Evolutionary conservation across 2,329 filamentous ascomycete species (phyloP).

Genomic region (Colletotrichum chrysophilum): DNA sequence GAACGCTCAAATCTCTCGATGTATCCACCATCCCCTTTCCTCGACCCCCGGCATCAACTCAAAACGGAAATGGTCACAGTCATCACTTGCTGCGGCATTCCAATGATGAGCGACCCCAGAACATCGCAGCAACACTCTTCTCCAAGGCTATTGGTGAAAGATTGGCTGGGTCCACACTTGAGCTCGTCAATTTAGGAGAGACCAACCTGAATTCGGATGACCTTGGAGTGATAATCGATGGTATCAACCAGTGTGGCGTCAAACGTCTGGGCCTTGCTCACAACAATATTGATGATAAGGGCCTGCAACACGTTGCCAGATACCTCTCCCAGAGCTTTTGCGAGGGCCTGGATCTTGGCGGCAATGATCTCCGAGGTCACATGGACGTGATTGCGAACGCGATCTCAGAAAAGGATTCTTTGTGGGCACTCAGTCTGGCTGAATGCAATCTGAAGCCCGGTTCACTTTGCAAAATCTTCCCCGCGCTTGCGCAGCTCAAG

Average conservation of each 20-base stretch:
- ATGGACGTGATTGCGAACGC: conserved; percentile 58
- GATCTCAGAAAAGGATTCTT: conserved; percentile 57
- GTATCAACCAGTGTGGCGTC: conserved; percentile 78
- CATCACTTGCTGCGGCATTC: conserved; percentile 34
- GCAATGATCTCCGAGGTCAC: conserved; percentile 72
- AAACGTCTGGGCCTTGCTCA: conserved; percentile 82
- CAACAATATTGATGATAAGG: conserved; percentile 77
- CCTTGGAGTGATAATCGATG: conserved; percentile 80
- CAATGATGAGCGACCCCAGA: conserved; percentile 28
- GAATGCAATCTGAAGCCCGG: conserved; percentile 81
- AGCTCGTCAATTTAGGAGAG: conserved; percentile 83
- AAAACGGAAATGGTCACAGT: conserved; percentile 26
- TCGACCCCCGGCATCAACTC: conserved; percentile 18
- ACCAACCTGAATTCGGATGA: conserved; percentile 75
- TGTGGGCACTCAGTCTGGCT: conserved; percentile 86
- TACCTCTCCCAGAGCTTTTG: conserved; percentile 81
- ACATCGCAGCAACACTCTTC: conserved; percentile 58
- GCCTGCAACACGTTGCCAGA: conserved; percentile 75
- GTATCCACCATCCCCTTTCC: conserved; percentile 86
- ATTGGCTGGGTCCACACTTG: conserved; percentile 75
- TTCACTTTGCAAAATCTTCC: conserved; percentile 76
- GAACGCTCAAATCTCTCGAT: conserved; percentile 84
- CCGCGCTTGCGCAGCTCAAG: conserved; percentile 70
- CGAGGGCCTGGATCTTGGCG: conserved; percentile 86
- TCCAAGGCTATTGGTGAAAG: conserved; percentile 79